Conservation (phyloP, 2,329 filamentous ascomycete species). For the Exophiala mesophila region DNA sequence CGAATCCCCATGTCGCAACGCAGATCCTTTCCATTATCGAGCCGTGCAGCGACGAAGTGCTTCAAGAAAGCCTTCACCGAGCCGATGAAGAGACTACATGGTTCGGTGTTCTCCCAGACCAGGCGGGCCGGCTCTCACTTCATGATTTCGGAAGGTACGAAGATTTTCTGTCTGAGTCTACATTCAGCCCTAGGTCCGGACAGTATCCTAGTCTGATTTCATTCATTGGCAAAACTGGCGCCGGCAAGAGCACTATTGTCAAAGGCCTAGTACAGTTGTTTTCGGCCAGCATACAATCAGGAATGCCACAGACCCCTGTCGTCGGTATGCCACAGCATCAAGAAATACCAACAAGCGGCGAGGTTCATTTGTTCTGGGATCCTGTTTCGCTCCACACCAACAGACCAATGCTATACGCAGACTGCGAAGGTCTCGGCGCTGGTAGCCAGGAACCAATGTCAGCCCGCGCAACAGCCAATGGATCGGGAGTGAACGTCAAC, state of each 20-base stretch:
- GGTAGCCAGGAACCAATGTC: slow-evolving; percentile 33
- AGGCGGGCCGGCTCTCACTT: slow-evolving; percentile 30
- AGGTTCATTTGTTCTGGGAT: slow-evolving; percentile 50
- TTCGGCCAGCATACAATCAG: slow-evolving; percentile 29
- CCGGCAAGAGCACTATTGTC: slow-evolving; percentile 49
- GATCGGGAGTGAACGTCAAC: no score
- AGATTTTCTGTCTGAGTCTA: slow-evolving; percentile 36
- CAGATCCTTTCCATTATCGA: background rate
- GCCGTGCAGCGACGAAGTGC: background rate
- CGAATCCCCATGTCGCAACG: background rate
- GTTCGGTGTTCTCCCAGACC: slow-evolving; percentile 32
- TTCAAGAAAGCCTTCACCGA: slow-evolving; percentile 29
- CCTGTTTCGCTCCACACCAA: slow-evolving; percentile 37
- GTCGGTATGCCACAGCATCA: slow-evolving; percentile 40
- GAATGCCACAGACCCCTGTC: slow-evolving; percentile 36
- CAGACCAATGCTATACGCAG: slow-evolving; percentile 45
- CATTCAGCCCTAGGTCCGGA: slow-evolving; percentile 17
- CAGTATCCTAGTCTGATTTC: slow-evolving; percentile 38
- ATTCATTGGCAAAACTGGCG: slow-evolving; percentile 44
- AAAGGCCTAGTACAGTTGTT: slow-evolving; percentile 43
- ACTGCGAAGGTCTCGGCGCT: slow-evolving; percentile 50
- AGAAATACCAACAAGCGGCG: slow-evolving; percentile 45
- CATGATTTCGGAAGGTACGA: slow-evolving; percentile 44
- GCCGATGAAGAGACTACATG: slow-evolving; percentile 36
- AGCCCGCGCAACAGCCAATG: background rate